Base-by-base conservation (phyloP, 73 alveolate species). In the Symbiodinium natans region DNA sequence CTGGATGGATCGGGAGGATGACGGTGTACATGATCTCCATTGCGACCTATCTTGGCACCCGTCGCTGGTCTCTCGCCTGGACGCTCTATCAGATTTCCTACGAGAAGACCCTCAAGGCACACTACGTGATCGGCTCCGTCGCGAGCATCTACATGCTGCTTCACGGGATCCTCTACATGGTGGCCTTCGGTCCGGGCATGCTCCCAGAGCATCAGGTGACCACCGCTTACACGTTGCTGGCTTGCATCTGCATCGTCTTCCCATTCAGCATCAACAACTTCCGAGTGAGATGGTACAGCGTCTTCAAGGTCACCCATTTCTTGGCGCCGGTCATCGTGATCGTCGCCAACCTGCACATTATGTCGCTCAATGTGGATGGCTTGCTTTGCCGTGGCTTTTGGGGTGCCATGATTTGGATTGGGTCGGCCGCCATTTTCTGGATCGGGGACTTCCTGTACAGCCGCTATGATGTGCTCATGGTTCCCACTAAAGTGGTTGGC, bases 1-100 rank as follows among this genome's bases (percentile, higher is more conserved):
- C 94, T 7, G 94, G 94, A 9, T 86, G 94, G 94, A 74, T 86
- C 11, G 94, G 94, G 40, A 39, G 94, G 5, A 86, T 86, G 94
- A 86, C 96, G 0, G 96, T 89, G 77, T 89, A 89, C 39, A 63
- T 68, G 87, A 89, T 89, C 40, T 89, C 87, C 11, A 63, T 89
- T 43, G 96, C 96, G 23, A 89, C 96, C 1, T 89, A 68, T 38
- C n/a, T 89, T 46, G 96, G 96, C 46, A 89, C 96, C n/a, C 86
- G 96, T 33, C 68, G 96, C 7, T 89, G 86, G 87, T 68, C 96
- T 1, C 68, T 63, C 77, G 86, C 96, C 0, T 89, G 96, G 96
- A 29, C 39, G 1, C 40, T 89, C 71, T 86, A 63, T 77, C 71
- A 41, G 38, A 63, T 89, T 39, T 71, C 96, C 8, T 89, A 89